Base-by-base conservation (phyloP, 2,329 filamentous ascomycete species). In the Cladophialophora carrionii region DNA sequence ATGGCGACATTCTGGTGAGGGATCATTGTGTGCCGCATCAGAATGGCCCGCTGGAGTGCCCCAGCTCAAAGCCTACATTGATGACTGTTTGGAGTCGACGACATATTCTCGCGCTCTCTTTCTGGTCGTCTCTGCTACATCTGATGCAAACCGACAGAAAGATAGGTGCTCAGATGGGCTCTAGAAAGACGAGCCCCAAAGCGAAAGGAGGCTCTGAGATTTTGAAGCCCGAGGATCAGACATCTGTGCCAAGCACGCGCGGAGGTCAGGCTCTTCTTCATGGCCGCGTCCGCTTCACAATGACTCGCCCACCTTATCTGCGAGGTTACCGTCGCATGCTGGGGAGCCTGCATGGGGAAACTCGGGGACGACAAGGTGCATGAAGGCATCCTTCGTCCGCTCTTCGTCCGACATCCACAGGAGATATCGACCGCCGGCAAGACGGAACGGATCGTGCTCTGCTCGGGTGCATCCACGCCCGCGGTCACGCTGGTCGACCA, bases 391-490 rank as follows among this genome's bases (percentile, higher is more conserved):
- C 48, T 29, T 51, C 24, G 6, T 24, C 34, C 52, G 52, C 37
- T 55, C 2, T 55, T 55, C 29, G 52, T n/a, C 29, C 26, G 52
- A 14, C 10, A 29, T 4, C 10, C 8, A 32, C 24, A 31, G 26
- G 14, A 5, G 26, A 12, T 17, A 24, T 51, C 48, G 17, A 31
- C 26, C 24, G 17, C 52, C 52, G 52, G 52, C 52, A 31, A 54
- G n/a, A 54, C 52, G 52, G 52, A 54, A 54, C 52, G 29, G 52
- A 29, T 31, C 52, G 37, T 31, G 14, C n/a, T 12, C 29, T 54
- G 52, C 52, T 54, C 52, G 52, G 26, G 32, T 54, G 29, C 52
- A 54, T n/a, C 37, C 37, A 6, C 17, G 14, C 37, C 37, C 14
- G 48, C 22, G 48, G n/a, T 20, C n/a, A 34, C 10, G 20, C 52